Evolutionary conservation across 1,284 basidiomycete genomes (phyloP), one percentile per base, ranked within the genome.

Genomic region (Microbotryum intermedium): DNA sequence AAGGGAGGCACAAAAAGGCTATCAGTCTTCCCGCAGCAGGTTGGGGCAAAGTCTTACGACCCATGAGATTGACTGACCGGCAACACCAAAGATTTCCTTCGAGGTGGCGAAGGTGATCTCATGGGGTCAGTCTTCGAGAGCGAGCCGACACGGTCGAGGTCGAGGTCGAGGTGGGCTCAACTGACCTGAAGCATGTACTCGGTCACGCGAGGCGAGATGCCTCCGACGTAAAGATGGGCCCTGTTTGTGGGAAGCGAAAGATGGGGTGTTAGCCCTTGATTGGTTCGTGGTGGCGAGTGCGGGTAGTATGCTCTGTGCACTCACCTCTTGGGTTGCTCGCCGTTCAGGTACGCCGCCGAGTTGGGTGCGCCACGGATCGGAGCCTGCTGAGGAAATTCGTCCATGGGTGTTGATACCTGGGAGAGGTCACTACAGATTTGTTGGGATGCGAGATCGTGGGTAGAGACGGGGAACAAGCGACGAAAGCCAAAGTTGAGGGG

Each of bases 171-270:
- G 48, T 42, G n/a, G 50, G n/a, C n/a, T n/a, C n/a, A n/a, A 46
- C 48, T 51, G 34, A 39, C 34, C 57, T 70, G 70, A 44, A 74
- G 64, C 68, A 73, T 73, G 64, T 70, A 72, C 63, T 76, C 80
- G 49, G 77, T 79, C 57, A 97, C 93, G 53, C 90, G 84, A 62
- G 91, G 88, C 69, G 88, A 90, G 74, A 98, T 80, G 77, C 97
- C 97, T 68, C 94, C 94, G 76, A 97, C 89, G 76, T 97, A 97
- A 70, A 97, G 85, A 79, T 97, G 66, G 20, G 66, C 60, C 16
- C 63, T 39, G 34, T 9, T 9, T 34, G n/a, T n/a, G n/a, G n/a
- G n/a, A n/a, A n/a, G n/a, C 8, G 9, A 11, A 34, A 11, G 34
- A 13, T 13, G 10, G 6, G 34, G 34, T 34, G 34, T 34, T 13